A percentile compares a stretch with the other conserved stretches of the same genome.
phyloP scores from a whole-genome alignment of 108 stramenopile species.

The Cyclotella distinguenda region DNA sequence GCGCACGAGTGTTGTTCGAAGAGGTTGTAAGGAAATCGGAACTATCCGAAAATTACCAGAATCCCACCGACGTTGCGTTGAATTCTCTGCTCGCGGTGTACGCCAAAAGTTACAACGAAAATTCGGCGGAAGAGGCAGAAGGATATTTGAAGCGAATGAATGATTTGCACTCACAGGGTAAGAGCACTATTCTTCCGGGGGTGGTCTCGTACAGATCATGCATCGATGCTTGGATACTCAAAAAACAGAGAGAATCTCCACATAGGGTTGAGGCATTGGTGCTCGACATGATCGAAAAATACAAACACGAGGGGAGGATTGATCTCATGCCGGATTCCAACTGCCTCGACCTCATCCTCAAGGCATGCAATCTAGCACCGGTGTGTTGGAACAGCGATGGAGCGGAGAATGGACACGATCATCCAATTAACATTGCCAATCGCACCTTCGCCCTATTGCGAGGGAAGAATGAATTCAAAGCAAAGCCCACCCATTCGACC shows the following conservation, averaged over 20 bases:
- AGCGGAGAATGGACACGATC: conserved; percentile 4
- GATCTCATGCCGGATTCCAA: conserved; percentile 39
- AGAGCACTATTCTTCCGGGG: conserved; percentile 27
- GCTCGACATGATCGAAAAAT: conserved; percentile 33
- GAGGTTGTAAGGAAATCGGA: conserved; percentile 19
- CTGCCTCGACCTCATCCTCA: conserved; percentile 36
- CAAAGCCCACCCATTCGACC: conserved; percentile 30
- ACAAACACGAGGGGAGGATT: conserved; percentile 15
- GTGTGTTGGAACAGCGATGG: conserved; percentile 17
- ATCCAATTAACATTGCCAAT: conserved; percentile 40
- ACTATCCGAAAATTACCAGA: background rate
- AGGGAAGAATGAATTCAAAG: conserved; percentile 29
- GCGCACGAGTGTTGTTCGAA: conserved; percentile 33
- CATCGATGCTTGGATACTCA: conserved; percentile 43
- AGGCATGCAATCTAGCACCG: conserved; percentile 34
- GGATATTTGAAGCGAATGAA: conserved; percentile 15
- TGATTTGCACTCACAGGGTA: conserved; percentile 18
- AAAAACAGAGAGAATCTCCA: conserved; percentile 20
- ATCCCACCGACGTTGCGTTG: conserved; percentile 23
- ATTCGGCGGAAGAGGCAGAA: conserved; percentile 32
- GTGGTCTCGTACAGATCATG: conserved; percentile 35
- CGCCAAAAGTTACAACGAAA: conserved; percentile 23
- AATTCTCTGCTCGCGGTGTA: conserved; percentile 40
- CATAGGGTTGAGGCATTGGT: conserved; percentile 29
- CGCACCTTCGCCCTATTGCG: conserved; percentile 22